Evolutionary conservation across 2,329 filamentous ascomycete species (phyloP).

Genomic region (Ilyonectria mors-panacis): DNA sequence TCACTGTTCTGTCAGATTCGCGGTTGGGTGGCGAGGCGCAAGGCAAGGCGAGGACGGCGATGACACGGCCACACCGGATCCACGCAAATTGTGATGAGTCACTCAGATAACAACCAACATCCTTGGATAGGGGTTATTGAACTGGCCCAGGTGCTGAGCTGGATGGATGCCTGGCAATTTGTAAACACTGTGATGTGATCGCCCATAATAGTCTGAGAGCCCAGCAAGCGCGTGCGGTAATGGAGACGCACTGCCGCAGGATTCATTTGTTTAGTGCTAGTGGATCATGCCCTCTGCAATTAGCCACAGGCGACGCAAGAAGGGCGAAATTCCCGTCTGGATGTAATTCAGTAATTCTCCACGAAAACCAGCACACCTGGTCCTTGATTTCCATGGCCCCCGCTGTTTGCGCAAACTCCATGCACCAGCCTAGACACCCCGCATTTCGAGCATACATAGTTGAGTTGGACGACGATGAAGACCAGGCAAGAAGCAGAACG

Average conservation of each 20-base stretch:
- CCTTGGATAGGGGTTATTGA: conserved; percentile 1
- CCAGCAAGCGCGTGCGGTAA: neutral
- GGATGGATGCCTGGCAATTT: conserved; percentile 23
- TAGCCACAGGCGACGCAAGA: too few relatives aligned
- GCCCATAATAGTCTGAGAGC: neutral
- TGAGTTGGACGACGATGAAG: neutral
- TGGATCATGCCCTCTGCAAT: too few relatives aligned
- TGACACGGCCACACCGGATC: conserved; percentile 21
- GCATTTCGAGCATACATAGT: neutral
- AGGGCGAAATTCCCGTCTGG: too few relatives aligned
- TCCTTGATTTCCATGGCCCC: too few relatives aligned
- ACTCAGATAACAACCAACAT: conserved; percentile 1
- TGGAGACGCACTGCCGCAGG: neutral
- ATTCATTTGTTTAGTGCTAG: neutral
- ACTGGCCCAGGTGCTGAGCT: neutral
- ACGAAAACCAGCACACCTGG: too few relatives aligned
- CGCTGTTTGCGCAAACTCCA: too few relatives aligned
- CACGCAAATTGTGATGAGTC: conserved; percentile 17
- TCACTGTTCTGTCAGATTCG: conserved; percentile 16
- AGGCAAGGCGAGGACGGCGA: conserved; percentile 9
- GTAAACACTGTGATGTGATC: neutral
- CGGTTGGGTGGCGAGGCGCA: conserved; percentile 19
- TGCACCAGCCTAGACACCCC: neutral
- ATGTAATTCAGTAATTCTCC: too few relatives aligned
- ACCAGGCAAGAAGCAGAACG: neutral